phyloP scores from a whole-genome alignment of 768 basidiomycete species.

The Daedalea quercina region DNA sequence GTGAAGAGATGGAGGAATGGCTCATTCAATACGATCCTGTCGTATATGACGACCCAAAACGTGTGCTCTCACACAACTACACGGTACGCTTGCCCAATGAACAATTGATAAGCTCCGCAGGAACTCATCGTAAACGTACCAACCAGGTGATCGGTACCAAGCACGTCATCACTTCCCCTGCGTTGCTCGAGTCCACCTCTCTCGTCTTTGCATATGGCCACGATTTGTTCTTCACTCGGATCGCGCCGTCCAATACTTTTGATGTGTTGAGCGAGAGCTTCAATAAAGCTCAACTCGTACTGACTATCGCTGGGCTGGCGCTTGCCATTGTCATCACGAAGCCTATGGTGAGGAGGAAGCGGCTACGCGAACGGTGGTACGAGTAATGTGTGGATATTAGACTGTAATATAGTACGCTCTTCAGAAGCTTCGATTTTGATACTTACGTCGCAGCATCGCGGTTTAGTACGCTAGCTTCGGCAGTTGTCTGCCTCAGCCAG shows the following conservation, averaged over 20 bases:
- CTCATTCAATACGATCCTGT: constrained; percentile 82
- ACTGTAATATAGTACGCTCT: too few relatives aligned
- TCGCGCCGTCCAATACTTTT: constrained; percentile 85
- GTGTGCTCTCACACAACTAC: constrained; percentile 50
- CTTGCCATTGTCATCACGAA: constrained; percentile 74
- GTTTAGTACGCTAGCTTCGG: too few relatives aligned
- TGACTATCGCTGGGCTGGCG: constrained; percentile 69
- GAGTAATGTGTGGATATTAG: constrained; percentile 19
- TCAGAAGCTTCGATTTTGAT: too few relatives aligned
- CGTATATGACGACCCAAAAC: constrained; percentile 58
- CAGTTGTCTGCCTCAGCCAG: too few relatives aligned
- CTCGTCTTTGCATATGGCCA: constrained; percentile 81
- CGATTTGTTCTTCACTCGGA: constrained; percentile 83
- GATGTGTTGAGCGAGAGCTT: constrained; percentile 89
- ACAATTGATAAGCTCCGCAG: too few relatives aligned
- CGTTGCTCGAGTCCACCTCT: constrained; percentile 88
- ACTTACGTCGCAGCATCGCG: too few relatives aligned
- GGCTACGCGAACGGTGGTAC: constrained; percentile 70
- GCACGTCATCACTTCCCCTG: constrained; percentile 69
- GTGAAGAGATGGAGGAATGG: constrained; percentile 78
- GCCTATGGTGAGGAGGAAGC: constrained; percentile 73
- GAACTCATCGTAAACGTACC: background rate
- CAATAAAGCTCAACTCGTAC: constrained; percentile 86
- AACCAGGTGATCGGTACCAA: constrained; percentile 61
- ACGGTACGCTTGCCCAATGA: constrained; percentile 29